Base-by-base conservation (phyloP, 2,329 filamentous ascomycete species). In the Microdochium paspali region DNA sequence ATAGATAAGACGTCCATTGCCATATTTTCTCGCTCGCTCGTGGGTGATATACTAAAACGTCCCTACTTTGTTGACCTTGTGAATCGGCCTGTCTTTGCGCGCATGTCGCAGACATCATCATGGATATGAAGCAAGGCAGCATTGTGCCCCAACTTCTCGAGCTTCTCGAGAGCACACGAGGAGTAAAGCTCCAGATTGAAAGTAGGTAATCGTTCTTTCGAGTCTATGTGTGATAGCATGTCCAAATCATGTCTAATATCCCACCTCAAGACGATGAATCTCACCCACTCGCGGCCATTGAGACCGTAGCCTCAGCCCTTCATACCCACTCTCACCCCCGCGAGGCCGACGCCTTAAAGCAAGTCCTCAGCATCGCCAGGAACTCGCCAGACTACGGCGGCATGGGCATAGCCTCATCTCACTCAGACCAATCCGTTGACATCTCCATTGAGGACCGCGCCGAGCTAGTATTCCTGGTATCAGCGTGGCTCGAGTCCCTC, bases 401-500 rank as follows among this genome's bases (percentile, higher is more conserved):
- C 15, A 48, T 62, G 13, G 58, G 57, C n/a, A n/a, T n/a, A n/a
- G n/a, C n/a, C n/a, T 13, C 45, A 61, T 10, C 47, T 45, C 5
- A 25, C 44, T 13, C 35, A 48, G 13, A 20, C 12, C 13, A 21
- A n/a, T n/a, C 10, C 15, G 30, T 4, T 3, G 12, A 46, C 1
- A 44, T 62, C 2, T 48, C 47, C 9, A 28, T 46, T 2, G 23
- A 53, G 7, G 49, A 58, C 13, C 47, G 46, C 18, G 43, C 32
- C 3, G 55, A 61, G 47, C 32, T 63, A 2, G 32, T 58, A 10
- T 62, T 62, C 44, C 51, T 61, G 24, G 46, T 55, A 10, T 59
- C 58, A 20, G 55, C 60, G 21, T 59, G 53, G 47, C 47, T 62
- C 10, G 60, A 63, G 45, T 52, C 60, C 2, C 51, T 59, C 35